These are phyloP conservation scores for Cyclostephanos tholiformis DNA, from an alignment of 108 stramenopile species.

Conservation along the genomic window DNA sequence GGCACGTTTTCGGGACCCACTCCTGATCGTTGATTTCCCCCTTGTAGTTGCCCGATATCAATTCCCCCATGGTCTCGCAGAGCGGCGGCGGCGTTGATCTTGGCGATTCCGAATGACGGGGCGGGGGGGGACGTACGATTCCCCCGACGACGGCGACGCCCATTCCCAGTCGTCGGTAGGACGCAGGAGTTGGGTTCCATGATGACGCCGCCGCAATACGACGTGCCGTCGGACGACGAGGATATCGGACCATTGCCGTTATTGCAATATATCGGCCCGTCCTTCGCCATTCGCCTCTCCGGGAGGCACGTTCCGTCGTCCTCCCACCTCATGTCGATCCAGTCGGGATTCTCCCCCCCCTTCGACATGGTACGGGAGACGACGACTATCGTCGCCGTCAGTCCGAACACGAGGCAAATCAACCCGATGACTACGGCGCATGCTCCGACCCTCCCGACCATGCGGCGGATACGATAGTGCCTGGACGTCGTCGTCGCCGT, in stretches of 20 bases:
- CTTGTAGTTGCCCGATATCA: slow-evolving; percentile 10
- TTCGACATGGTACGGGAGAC: too few relatives aligned
- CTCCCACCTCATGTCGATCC: too few relatives aligned
- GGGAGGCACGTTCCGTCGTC: background rate
- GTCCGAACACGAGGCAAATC: too few relatives aligned
- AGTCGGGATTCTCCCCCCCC: too few relatives aligned
- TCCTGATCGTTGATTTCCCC: slow-evolving; percentile 3
- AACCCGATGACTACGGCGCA: too few relatives aligned
- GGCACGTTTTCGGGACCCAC: slow-evolving; percentile 28
- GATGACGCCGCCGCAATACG: slow-evolving; percentile 25
- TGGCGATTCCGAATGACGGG: slow-evolving; percentile 15
- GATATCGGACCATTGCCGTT: background rate
- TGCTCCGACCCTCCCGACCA: too few relatives aligned
- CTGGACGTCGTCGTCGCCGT: too few relatives aligned
- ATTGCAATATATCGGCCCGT: slow-evolving; percentile 23
- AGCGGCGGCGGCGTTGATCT: background rate
- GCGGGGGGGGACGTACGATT: slow-evolving; percentile 8
- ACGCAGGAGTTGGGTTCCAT: slow-evolving; percentile 23
- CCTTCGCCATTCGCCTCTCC: slow-evolving; percentile 23
- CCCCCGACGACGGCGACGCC: background rate
- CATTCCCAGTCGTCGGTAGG: slow-evolving; percentile 24
- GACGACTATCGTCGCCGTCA: too few relatives aligned
- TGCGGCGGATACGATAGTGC: too few relatives aligned
- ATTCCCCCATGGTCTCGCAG: slow-evolving; percentile 21
- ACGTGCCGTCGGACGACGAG: background rate